These are phyloP conservation scores for Cutaneotrichosporon cutaneum DNA, from an alignment of 1,284 basidiomycete species.

Conservation along the genomic window DNA sequence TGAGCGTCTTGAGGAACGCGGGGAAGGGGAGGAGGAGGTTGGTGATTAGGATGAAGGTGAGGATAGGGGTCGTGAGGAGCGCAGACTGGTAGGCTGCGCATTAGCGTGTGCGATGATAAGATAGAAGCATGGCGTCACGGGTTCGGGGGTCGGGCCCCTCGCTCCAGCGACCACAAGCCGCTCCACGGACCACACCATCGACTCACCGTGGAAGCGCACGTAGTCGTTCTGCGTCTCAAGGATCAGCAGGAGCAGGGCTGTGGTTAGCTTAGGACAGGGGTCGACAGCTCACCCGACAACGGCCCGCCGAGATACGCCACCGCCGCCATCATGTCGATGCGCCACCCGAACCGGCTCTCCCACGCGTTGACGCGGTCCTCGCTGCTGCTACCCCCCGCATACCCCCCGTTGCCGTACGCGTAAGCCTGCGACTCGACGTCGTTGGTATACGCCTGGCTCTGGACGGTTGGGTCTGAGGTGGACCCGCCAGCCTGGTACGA, in stretches of 20 bases:
- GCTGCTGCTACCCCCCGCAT: constrained; percentile 35
- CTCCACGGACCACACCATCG: neutral
- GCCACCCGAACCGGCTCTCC: constrained; percentile 68
- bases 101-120: constrained; percentile 1
- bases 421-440: constrained; percentile 41
- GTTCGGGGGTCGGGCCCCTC: neutral
- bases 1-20: constrained; percentile 47
- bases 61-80: constrained; percentile 65
- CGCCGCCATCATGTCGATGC: constrained; percentile 69
- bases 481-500: constrained; percentile 66
- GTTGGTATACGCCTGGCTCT: constrained; percentile 43
- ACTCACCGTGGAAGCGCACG: constrained; percentile 72
- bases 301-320: constrained; percentile 70
- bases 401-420: constrained; percentile 22
- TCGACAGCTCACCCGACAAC: constrained; percentile 61
- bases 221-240: constrained; percentile 75
- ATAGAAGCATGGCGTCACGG: too few species aligned
- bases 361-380: constrained; percentile 63
- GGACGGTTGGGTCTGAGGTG: constrained; percentile 41
- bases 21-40: constrained; percentile 59
- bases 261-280: neutral
- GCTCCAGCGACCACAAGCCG: neutral
- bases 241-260: constrained; percentile 68
- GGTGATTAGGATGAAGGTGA: constrained; percentile 63
- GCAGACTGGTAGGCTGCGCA: constrained; percentile 72